A percentile compares a stretch with the other conserved stretches of the same genome.
phyloP scores from a whole-genome alignment of 2,329 filamentous ascomycete species.

The Colletotrichum sp. region DNA sequence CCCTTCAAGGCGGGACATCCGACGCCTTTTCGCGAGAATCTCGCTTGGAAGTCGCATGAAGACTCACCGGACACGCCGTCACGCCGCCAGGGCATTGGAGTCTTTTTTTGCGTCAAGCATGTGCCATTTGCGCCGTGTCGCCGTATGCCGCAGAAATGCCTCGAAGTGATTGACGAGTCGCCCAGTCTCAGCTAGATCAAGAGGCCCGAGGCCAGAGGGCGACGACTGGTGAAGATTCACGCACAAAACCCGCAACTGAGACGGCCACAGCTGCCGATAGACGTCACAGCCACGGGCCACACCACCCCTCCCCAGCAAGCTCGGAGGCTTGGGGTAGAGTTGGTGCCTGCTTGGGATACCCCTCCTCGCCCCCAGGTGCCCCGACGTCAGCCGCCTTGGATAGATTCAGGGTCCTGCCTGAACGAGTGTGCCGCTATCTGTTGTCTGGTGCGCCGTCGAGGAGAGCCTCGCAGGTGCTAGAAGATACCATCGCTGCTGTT shows the following conservation, averaged over 20 bases:
- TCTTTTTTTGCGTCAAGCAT: neutral
- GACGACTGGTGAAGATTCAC: conserved; percentile 9
- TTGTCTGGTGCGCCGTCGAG: neutral
- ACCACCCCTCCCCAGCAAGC: neutral
- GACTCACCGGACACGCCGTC: neutral
- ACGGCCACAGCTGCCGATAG: conserved; percentile 4
- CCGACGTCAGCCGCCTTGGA: conserved; percentile 1
- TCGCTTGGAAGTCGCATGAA: neutral
- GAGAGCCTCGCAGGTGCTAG: neutral
- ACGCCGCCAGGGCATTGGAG: neutral
- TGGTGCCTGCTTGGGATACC: neutral
- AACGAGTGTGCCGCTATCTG: neutral
- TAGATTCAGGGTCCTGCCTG: conserved; percentile 16
- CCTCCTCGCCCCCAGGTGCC: neutral
- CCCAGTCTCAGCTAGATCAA: conserved; percentile 8
- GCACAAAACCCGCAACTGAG: conserved; percentile 17
- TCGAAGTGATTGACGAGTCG: neutral
- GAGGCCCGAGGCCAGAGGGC: neutral
- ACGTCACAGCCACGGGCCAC: conserved; percentile 12
- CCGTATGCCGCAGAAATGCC: conserved; percentile 8
- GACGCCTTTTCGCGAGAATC: neutral
- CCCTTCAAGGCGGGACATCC: neutral
- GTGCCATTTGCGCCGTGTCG: neutral
- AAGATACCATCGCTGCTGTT: neutral
- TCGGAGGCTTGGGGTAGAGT: neutral